Conservation (phyloP, 2,329 filamentous ascomycete species). For the Aotearoamyces nothofagi region DNA sequence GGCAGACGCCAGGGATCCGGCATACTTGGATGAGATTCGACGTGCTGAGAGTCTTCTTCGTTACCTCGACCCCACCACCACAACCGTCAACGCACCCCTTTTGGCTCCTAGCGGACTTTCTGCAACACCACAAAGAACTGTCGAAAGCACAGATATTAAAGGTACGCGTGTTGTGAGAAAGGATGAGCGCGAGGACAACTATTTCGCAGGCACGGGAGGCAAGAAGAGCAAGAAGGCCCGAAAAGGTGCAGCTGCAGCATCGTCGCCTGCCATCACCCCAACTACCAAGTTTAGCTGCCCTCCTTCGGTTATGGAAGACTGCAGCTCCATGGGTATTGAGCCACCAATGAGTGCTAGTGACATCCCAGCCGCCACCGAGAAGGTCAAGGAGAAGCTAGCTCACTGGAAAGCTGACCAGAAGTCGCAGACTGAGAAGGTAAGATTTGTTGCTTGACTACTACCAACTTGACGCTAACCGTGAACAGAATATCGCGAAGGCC, state of each 20-base stretch:
- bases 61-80: slow-evolving; percentile 71
- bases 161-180: slow-evolving; percentile 74
- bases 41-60: slow-evolving; percentile 75
- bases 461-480: slow-evolving; percentile 19
- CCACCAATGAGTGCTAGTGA: slow-evolving; percentile 78
- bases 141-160: slow-evolving; percentile 74
- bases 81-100: slow-evolving; percentile 49
- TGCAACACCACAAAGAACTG: slow-evolving; percentile 66
- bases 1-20: slow-evolving; percentile 68
- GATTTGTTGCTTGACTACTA: slow-evolving; percentile 19
- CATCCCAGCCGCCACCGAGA: slow-evolving; percentile 65
- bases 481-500: slow-evolving; percentile 87
- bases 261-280: slow-evolving; percentile 29
- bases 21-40: slow-evolving; percentile 86
- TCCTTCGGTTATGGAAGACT: slow-evolving; percentile 83
- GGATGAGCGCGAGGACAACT: slow-evolving; percentile 76
- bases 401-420: slow-evolving; percentile 88
- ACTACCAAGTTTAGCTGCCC: slow-evolving; percentile 73
- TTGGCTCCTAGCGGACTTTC: slow-evolving; percentile 57
- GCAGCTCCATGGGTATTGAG: slow-evolving; percentile 69
- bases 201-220: slow-evolving; percentile 55
- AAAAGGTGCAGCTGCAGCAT: slow-evolving; percentile 28
- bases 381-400: slow-evolving; percentile 81
- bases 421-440: slow-evolving; percentile 77
- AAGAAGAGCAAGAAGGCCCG: slow-evolving; percentile 79